Evolutionary conservation across 1,284 basidiomycete species (phyloP).

Genomic region (Cystobasidium pallidum): DNA sequence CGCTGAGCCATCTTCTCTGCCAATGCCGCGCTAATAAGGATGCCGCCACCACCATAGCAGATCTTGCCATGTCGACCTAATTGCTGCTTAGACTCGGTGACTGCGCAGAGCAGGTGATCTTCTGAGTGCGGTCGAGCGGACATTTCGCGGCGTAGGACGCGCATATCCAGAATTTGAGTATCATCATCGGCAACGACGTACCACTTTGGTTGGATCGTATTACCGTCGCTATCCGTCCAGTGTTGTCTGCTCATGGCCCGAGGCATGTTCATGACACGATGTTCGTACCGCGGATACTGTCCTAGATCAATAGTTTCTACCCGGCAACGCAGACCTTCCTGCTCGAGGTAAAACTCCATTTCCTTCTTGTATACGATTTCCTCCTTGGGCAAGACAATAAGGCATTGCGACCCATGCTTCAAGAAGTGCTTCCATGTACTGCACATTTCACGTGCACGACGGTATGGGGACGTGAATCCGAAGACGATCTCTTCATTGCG

Average conservation of each 20-base stretch:
- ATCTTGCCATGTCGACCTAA: constrained; percentile 26
- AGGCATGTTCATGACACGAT: constrained; percentile 38
- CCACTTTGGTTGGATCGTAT: constrained; percentile 29
- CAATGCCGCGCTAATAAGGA: constrained; percentile 20
- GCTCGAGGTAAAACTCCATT: constrained; percentile 29
- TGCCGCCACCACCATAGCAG: constrained; percentile 40
- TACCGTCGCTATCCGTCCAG: constrained; percentile 16
- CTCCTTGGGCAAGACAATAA: constrained; percentile 39
- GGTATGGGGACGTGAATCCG: constrained; percentile 34
- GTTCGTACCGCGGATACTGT: constrained; percentile 36
- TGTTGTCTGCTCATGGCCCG: constrained; percentile 15
- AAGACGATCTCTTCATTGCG: constrained; percentile 40
- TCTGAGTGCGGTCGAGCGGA: constrained; percentile 22
- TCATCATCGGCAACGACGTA: constrained; percentile 43
- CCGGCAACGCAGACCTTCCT: constrained; percentile 28
- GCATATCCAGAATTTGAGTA: constrained; percentile 35
- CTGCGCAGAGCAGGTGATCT: constrained; percentile 32
- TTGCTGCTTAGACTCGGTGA: constrained; percentile 33
- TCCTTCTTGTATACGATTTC: constrained; percentile 25
- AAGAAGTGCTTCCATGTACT: constrained; percentile 37
- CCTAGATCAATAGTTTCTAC: constrained; percentile 26
- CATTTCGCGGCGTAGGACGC: constrained; percentile 29
- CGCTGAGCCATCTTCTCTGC: constrained; percentile 35
- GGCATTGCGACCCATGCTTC: constrained; percentile 27
- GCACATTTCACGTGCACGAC: constrained; percentile 36